phyloP scores from a whole-genome alignment of 306 rosid species.

The Canavalia gladiata region DNA sequence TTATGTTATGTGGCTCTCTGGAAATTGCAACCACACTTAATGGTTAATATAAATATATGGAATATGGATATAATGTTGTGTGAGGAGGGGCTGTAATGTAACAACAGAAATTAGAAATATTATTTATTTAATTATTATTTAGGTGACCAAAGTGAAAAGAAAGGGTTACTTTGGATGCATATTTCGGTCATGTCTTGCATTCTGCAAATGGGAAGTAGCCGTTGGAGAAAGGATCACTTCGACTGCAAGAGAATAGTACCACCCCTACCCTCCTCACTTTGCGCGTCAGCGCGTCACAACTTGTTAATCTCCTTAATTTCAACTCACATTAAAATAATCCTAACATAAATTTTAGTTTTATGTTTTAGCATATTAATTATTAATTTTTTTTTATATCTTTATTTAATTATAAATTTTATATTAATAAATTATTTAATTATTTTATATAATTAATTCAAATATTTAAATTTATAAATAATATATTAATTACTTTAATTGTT shows the following conservation, averaged over 20 bases:
- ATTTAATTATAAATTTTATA: too few species aligned
- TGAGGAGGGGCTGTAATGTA: neutral
- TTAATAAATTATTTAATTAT: too few species aligned
- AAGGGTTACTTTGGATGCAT: slow-evolving; percentile 45
- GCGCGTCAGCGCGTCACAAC: slow-evolving; percentile 31
- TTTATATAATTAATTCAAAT: too few species aligned
- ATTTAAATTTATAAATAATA: too few species aligned
- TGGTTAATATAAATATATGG: neutral
- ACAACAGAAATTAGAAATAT: neutral
- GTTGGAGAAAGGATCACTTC: slow-evolving; percentile 47
- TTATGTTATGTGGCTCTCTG: neutral
- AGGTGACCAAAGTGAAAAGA: slow-evolving; percentile 42
- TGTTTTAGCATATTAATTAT: too few species aligned
- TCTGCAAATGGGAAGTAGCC: slow-evolving; percentile 47
- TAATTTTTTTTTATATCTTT: too few species aligned
- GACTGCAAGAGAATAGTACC: slow-evolving; percentile 25
- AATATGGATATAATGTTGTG: neutral
- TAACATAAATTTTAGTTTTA: too few species aligned
- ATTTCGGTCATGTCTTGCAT: slow-evolving; percentile 4
- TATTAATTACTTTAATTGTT: too few species aligned
- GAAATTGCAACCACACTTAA: neutral
- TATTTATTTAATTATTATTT: neutral
- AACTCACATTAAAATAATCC: too few species aligned
- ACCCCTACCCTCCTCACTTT: neutral
- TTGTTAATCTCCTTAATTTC: too few species aligned